Base-by-base conservation (phyloP, 2,329 filamentous ascomycete species). In the Aspergillus proliferans region DNA sequence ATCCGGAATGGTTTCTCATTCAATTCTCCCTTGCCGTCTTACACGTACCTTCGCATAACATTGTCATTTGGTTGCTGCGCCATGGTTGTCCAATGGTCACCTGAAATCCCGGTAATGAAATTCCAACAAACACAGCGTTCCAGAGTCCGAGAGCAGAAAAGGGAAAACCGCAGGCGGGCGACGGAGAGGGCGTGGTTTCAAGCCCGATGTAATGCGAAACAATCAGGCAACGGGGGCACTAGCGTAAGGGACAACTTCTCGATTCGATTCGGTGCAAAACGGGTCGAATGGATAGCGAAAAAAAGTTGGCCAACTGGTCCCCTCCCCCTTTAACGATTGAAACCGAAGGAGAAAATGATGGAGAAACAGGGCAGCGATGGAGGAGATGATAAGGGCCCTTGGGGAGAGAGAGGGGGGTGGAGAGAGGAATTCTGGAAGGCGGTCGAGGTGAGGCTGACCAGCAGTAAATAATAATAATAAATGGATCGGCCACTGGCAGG, bases 41-140 rank as follows among this genome's bases (percentile, higher is more conserved):
- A 12, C 51, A 63, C 78, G 59, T 81, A 86, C 83, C 83, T 84
- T 75, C 68, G 67, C 65, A 71, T 70, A 49, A 72, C 70, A 69
- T 71, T 71, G 49, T 70, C 66, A 47, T 60, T 59, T 50, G 66
- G 63, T 56, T 69, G 65, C 58, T 69, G 69, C 49, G 67, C 64
- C 68, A 72, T 70, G 50, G 18, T 49, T 60, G 48, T n/a, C 41
- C 14, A 46, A 53, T 53, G 26, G 19, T 40, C 38, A 19, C 18
- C n/a, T 12, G 38, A 21, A 40, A 22, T 40, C 9, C 18, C 18
- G 15, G 3, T 21, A 19, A 18, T 40, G 38, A 19, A 40, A 18
- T 6, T 9, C 38, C 6, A 10, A 40, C 4, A 12, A 40, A 19
- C 4, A 40, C 18, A 21, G 38, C 38, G 18, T 22, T 22, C 38